Evolutionary conservation across 2,329 filamentous ascomycete species (phyloP).

Genomic region (Alternaria sp.): DNA sequence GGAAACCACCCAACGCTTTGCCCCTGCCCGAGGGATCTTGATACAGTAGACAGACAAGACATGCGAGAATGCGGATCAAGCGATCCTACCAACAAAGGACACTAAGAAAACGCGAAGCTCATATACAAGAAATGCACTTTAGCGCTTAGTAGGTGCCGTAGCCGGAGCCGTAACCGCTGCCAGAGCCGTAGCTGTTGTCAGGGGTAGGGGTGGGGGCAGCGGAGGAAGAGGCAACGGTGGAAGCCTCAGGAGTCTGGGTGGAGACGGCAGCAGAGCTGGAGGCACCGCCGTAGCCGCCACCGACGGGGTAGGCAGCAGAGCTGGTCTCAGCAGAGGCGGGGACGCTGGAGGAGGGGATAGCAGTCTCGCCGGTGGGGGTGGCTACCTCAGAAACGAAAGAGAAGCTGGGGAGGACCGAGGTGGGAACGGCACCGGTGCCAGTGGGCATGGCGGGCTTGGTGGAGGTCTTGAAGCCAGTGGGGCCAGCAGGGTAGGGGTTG

Average conservation of each 20-base stretch:
- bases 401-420: conserved; percentile 30
- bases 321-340: conserved; percentile 20
- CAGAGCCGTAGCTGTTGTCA: conserved; percentile 4
- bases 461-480: conserved; percentile 42
- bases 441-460: conserved; percentile 33
- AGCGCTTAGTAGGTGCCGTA: conserved; percentile 35
- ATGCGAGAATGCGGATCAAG: conserved; percentile 35
- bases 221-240: conserved; percentile 11
- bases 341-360: conserved; percentile 19
- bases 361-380: conserved; percentile 11
- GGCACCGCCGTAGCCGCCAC: conserved; percentile 15
- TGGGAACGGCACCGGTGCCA: conserved; percentile 25
- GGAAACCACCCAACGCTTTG: conserved; percentile 21
- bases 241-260: conserved; percentile 12
- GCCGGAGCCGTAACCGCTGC: conserved; percentile 24
- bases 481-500: conserved; percentile 29
- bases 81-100: conserved; percentile 20
- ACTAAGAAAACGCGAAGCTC: conserved; percentile 26
- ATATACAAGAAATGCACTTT: conserved; percentile 13
- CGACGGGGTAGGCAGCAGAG: conserved; percentile 20
- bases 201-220: conserved; percentile 20
- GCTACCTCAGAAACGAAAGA: conserved; percentile 34
- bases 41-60: conserved; percentile 30
- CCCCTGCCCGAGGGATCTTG: conserved; percentile 28
- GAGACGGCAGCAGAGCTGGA: conserved; percentile 17